Evolutionary conservation across 176 grass and related monocot genomes (phyloP).

Genomic region (Microstegium vimineum): DNA sequence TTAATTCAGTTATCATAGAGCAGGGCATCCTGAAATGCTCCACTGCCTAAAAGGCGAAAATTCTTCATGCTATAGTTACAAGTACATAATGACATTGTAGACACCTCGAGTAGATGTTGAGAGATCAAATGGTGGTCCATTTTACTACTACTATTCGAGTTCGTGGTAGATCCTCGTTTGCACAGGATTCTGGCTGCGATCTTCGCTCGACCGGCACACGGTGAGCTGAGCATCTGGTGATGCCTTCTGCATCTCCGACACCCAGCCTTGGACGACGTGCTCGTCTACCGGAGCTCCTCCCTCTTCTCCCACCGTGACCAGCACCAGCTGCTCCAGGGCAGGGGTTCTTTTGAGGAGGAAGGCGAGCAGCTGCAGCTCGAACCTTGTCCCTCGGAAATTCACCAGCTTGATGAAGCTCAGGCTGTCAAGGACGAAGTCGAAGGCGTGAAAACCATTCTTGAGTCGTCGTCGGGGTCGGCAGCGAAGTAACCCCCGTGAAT

Average conservation of each 20-base stretch:
- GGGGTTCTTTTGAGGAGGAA: slow-evolving; percentile 39
- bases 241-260: slow-evolving; percentile 26
- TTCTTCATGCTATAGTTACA: background rate
- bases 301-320: slow-evolving; percentile 26
- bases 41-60: too few relatives aligned
- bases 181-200: slow-evolving; percentile 1
- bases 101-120: background rate
- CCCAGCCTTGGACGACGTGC: slow-evolving; percentile 4
- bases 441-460: too few relatives aligned
- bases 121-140: background rate
- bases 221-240: slow-evolving; percentile 2
- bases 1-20: too few relatives aligned
- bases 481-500: too few relatives aligned
- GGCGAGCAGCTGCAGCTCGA: slow-evolving; percentile 38
- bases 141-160: background rate
- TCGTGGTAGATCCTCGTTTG: slow-evolving; percentile 6
- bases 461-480: too few relatives aligned
- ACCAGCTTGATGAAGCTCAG: slow-evolving; percentile 38
- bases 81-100: background rate
- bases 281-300: background rate
- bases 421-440: background rate
- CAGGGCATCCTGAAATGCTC: too few relatives aligned
- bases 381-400: slow-evolving; percentile 35
- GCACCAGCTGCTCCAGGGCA: slow-evolving; percentile 40
- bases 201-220: slow-evolving; percentile 30